These are phyloP conservation scores for Neurospora africana DNA, from an alignment of 495 filamentous ascomycete genomes.

Conservation along the genomic window DNA sequence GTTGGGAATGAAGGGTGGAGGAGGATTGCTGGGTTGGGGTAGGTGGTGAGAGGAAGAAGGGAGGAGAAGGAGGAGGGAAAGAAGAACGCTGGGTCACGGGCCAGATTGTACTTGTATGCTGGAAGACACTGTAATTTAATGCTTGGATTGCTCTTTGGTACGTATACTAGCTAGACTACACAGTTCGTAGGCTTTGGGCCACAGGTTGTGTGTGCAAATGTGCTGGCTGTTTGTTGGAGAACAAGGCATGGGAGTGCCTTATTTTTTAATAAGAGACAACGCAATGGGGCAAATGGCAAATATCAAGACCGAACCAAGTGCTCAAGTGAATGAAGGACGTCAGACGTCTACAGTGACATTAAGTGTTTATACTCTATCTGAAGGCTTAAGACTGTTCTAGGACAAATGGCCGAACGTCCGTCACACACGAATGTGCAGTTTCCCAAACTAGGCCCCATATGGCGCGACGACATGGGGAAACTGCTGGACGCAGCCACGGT, in stretches of 20 bases:
- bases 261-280: background rate
- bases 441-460: background rate
- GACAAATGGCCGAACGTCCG: background rate
- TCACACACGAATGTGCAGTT: background rate
- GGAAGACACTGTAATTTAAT: no score
- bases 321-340: background rate
- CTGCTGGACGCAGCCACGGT: background rate
- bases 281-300: background rate
- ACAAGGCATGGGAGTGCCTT: background rate
- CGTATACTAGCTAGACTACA: no score
- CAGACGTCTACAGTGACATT: background rate
- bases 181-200: no score
- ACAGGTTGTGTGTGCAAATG: background rate
- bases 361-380: background rate
- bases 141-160: no score
- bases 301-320: background rate
- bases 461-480: background rate
- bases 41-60: background rate
- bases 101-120: no score
- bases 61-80: background rate
- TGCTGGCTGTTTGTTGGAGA: background rate
- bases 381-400: background rate
- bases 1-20: slow-evolving; percentile 40
- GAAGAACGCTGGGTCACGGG: no score
- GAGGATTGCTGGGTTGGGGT: slow-evolving; percentile 28